phyloP scores from a whole-genome alignment of 225 moss, liverwort and hornwort genomes.

The Pseudoscleropodium purum region DNA sequence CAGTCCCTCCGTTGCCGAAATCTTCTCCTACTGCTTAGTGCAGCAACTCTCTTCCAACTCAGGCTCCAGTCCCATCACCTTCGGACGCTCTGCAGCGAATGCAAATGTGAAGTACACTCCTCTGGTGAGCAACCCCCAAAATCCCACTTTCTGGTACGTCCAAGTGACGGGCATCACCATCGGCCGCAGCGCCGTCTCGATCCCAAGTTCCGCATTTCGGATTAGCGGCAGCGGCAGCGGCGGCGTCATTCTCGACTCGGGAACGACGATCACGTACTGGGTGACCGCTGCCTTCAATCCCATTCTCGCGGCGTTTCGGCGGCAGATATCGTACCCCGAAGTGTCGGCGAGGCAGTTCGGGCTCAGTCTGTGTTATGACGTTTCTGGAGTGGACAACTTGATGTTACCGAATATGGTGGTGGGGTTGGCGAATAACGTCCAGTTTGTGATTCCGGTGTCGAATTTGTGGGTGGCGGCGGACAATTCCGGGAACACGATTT shows the following conservation, averaged over 20 bases:
- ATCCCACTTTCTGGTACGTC: neutral
- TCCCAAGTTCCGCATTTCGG: neutral
- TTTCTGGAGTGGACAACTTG: neutral
- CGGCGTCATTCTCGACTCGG: slow-evolving; percentile 2
- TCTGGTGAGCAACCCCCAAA: neutral
- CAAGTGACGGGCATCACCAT: neutral
- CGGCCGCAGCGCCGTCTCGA: neutral
- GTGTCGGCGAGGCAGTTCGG: neutral
- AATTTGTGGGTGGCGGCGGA: neutral
- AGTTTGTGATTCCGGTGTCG: neutral
- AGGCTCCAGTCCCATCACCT: neutral
- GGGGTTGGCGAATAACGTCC: neutral
- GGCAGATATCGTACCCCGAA: neutral
- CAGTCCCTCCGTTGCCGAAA: neutral
- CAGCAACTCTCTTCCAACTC: neutral
- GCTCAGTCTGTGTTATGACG: neutral
- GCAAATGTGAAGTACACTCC: slow-evolving; percentile 3
- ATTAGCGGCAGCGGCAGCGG: neutral
- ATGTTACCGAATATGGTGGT: neutral
- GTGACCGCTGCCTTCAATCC: neutral
- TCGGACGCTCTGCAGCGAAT: neutral
- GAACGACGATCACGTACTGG: neutral
- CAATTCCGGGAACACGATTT: neutral
- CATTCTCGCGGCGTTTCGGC: neutral
- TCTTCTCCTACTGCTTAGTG: slow-evolving; percentile 16